Conservation (phyloP, 371 early-diverging fungal species). For the Mucor lusitanicus region DNA sequence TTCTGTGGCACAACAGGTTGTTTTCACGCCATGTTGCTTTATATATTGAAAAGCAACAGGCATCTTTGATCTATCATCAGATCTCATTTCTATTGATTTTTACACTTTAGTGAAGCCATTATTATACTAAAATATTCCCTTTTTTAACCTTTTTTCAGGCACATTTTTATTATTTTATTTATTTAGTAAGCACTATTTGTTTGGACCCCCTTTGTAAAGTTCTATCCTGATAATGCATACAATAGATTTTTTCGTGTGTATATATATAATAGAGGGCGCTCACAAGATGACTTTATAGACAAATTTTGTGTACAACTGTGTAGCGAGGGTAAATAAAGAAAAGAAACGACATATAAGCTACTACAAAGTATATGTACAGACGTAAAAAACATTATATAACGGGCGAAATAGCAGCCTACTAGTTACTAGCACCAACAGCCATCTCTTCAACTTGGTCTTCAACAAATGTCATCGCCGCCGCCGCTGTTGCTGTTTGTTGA, state of each 20-base stretch:
- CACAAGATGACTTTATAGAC: not conserved
- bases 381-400: not conserved
- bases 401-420: too few species aligned
- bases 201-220: not conserved
- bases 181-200: not conserved
- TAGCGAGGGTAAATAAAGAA: not conserved
- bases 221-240: not conserved
- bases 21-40: not conserved
- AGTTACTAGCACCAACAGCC: conserved; percentile 10
- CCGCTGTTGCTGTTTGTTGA: conserved; percentile 1
- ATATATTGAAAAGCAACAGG: too few species aligned
- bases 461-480: not conserved
- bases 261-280: not conserved
- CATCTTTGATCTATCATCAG: too few species aligned
- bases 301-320: not conserved
- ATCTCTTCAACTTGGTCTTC: conserved; percentile 9
- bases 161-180: not conserved
- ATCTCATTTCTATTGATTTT: too few species aligned
- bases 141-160: not conserved
- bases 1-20: not conserved
- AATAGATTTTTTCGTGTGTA: not conserved
- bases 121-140: too few species aligned
- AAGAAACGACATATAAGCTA: not conserved
- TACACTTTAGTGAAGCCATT: too few species aligned
- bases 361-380: not conserved